Base-by-base conservation (phyloP, 2,329 filamentous ascomycete genomes). In the Scedosporium apiospermum region DNA sequence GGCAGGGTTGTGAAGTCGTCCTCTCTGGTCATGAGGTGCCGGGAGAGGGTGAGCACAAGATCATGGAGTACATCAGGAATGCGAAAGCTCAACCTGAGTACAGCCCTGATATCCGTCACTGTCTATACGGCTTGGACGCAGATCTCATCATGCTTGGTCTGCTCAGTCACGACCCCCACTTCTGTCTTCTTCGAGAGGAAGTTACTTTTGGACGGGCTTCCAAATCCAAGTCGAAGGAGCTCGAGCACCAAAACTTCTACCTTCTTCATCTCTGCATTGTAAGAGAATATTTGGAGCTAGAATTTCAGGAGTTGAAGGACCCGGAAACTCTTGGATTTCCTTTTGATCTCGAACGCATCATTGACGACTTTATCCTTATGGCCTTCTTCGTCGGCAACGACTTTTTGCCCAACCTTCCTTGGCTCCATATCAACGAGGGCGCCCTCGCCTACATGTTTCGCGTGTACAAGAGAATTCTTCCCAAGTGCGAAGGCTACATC, bases 331-430 rank as follows among this genome's bases (percentile, higher is more conserved):
- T 96, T 68, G 81, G 79, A 49, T 93, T 97, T 69, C 80, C 85
- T 58, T 99, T 96, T 72, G 90, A 99, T 71, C 88, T 99, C 82
- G 95, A 99, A 79, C 86, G 89, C 66, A 87, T 99, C 71, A 98
- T 99, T 77, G 95, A 99, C 73, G 95, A 99, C 80, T 99, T 99
- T 75, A 98, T 99, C 72, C 84, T 99, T 65, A 97, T 99, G 92
- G 93, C 93, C 58, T 99, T 99, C 79, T 99, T 99, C 75, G 91
- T 99, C 70, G 95, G 95, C 72, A 99, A 99, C 76, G 95, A 99
- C 83, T 99, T 99, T 78, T 83, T 99, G 74, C 95, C 95, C 3
- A 97, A 99, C 76, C 81, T 99, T 64, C 96, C 96, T 4, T 91
- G 96, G 71, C 78, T 99, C 67, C 95, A 99, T 76, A 99, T 99